Percentiles rank a stretch among this genome's conserved stretches.
These are phyloP conservation scores for Lactifluus hygrophoroides DNA, from an alignment of 768 basidiomycete species.

Conservation along the genomic window DNA sequence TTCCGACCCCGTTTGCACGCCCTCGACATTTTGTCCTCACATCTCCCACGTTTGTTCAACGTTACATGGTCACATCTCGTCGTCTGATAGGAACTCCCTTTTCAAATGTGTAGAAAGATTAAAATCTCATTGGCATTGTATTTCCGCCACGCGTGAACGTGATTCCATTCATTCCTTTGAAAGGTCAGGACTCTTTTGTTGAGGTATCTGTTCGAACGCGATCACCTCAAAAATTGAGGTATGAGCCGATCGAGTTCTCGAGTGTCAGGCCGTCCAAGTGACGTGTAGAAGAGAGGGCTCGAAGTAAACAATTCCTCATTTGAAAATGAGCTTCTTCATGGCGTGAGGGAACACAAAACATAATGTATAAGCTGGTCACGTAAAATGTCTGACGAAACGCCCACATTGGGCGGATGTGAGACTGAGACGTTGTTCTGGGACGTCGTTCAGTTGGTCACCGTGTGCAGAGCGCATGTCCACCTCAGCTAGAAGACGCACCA, in stretches of 20 bases:
- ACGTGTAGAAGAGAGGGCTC: background rate
- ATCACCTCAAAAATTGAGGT: background rate
- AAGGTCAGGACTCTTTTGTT: background rate
- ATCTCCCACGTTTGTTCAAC: slow-evolving; percentile 5
- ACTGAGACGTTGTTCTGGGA: background rate
- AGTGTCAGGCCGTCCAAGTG: background rate
- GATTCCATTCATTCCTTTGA: background rate
- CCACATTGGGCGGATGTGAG: background rate
- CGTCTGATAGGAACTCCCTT: slow-evolving; percentile 10
- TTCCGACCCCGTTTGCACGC: background rate
- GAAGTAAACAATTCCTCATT: background rate
- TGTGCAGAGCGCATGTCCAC: background rate
- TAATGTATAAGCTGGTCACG: background rate
- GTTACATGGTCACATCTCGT: slow-evolving; percentile 1
- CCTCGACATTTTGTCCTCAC: slow-evolving; percentile 6
- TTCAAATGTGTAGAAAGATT: slow-evolving; percentile 17
- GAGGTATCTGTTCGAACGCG: background rate
- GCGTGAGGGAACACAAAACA: background rate
- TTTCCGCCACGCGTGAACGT: slow-evolving; percentile 7
- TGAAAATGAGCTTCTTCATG: background rate
- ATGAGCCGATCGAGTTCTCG: too few relatives aligned
- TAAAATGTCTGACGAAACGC: background rate
- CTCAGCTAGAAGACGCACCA: background rate
- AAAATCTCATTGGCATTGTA: slow-evolving; percentile 14
- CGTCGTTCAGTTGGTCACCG: background rate